A percentile compares a stretch with the other conserved stretches of the same genome.
Conservation (phyloP, 208 protist species). For the Trypanosoma boissoni region DNA sequence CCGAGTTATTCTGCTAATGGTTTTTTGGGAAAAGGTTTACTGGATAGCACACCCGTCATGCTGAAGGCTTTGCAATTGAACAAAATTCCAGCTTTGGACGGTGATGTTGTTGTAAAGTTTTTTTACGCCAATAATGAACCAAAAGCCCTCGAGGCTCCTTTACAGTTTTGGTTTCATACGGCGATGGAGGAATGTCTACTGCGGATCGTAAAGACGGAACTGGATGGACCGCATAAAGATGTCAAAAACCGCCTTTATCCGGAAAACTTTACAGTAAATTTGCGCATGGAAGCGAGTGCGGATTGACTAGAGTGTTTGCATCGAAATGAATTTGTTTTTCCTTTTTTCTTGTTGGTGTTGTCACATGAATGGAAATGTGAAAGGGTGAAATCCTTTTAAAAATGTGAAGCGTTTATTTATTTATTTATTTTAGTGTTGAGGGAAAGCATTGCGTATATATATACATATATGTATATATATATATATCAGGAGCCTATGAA, state of each 20-base stretch:
- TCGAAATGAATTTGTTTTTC: background rate
- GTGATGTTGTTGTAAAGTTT: constrained; percentile 66
- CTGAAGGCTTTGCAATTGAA: constrained; percentile 38
- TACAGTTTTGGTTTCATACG: constrained; percentile 83
- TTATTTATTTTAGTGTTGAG: background rate
- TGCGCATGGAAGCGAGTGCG: background rate
- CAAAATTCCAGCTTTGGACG: constrained; percentile 47
- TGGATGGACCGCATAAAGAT: constrained; percentile 79
- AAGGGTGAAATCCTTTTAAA: too few relatives aligned
- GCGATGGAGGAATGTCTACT: constrained; percentile 33
- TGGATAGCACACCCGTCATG: constrained; percentile 16
- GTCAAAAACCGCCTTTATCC: constrained; percentile 63
- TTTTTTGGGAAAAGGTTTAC: background rate
- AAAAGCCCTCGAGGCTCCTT: constrained; percentile 54
- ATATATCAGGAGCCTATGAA: too few relatives aligned
- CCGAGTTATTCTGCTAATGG: too few relatives aligned
- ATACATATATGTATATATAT: too few relatives aligned
- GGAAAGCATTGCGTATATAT: too few relatives aligned
- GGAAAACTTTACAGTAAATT: constrained; percentile 43
- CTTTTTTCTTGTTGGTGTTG: constrained; percentile 5
- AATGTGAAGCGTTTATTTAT: background rate
- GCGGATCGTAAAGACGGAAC: constrained; percentile 16
- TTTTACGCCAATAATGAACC: constrained; percentile 66
- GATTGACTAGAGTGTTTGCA: background rate
- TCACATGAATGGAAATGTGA: too few relatives aligned